phyloP scores from a whole-genome alignment of 495 filamentous ascomycete genomes.

The Thermochaetoides thermophila region DNA sequence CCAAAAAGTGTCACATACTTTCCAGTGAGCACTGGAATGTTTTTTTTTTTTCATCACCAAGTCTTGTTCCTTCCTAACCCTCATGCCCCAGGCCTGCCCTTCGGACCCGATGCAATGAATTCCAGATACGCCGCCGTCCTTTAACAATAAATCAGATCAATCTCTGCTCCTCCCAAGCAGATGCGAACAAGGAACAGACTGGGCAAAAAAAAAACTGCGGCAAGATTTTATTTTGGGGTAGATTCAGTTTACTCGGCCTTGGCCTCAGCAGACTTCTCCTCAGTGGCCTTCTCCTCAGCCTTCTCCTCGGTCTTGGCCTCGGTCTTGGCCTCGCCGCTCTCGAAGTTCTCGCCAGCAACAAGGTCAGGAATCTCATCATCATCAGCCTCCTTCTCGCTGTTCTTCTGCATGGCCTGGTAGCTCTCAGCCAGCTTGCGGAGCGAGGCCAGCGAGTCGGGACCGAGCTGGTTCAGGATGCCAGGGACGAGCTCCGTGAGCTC shows the following conservation, averaged over 20 bases:
- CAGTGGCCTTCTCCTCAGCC: too few relatives aligned
- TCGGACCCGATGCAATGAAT: slow-evolving; percentile 10
- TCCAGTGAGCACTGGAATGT: background rate
- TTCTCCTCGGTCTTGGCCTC: too few relatives aligned
- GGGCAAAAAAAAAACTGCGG: slow-evolving; percentile 1
- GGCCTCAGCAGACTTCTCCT: too few relatives aligned
- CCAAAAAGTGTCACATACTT: too few relatives aligned
- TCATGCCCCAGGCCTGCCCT: slow-evolving; percentile 7
- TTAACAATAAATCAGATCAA: slow-evolving; percentile 10
- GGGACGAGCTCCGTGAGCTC: slow-evolving; percentile 98
- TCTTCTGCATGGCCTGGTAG: slow-evolving; percentile 99
- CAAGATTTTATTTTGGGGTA: slow-evolving; percentile 7
- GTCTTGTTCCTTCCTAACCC: slow-evolving; percentile 9
- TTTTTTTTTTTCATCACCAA: slow-evolving; percentile 4
- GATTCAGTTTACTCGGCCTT: slow-evolving; percentile 65
- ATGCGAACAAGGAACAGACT: background rate
- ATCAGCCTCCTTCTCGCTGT: slow-evolving; percentile 65
- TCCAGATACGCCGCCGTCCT: slow-evolving; percentile 17
- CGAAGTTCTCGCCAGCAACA: slow-evolving; percentile 91
- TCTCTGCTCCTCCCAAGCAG: slow-evolving; percentile 3
- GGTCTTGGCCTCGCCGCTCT: too few relatives aligned
- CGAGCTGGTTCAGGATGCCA: slow-evolving; percentile 98
- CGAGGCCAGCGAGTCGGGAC: slow-evolving; percentile 92
- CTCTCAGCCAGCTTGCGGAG: slow-evolving; percentile 96
- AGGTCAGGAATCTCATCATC: slow-evolving; percentile 92